Evolutionary conservation across 2,329 filamentous ascomycete species (phyloP).

Genomic region (Sarocladiaceae sp.): DNA sequence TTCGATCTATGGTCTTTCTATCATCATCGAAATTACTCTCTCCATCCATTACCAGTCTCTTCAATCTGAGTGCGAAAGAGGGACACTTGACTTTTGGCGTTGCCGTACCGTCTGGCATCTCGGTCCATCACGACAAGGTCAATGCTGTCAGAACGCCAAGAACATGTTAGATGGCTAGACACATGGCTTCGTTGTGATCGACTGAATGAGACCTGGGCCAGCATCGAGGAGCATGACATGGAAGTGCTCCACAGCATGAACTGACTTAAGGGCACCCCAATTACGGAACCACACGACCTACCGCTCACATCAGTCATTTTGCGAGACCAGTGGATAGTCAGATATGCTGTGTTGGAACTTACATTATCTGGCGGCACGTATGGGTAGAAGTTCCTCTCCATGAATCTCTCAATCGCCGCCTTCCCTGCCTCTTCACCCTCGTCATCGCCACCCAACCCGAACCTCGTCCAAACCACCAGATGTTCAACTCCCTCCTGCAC

Average conservation of each 20-base stretch:
- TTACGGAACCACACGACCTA: conserved; percentile 57
- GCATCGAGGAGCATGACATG: conserved; percentile 86
- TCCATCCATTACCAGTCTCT: no score
- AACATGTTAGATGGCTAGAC: no score
- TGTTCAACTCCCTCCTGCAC: conserved; percentile 73
- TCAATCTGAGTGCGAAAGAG: no score
- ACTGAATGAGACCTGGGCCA: conserved; percentile 50
- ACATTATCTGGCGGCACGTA: conserved; percentile 47
- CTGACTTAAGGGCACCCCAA: conserved; percentile 76
- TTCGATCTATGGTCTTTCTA: no score
- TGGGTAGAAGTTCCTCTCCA: conserved; percentile 58
- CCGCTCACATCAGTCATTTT: background rate
- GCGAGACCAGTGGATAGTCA: no score
- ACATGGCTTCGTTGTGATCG: background rate
- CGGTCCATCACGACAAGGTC: no score
- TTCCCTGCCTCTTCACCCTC: conserved; percentile 56
- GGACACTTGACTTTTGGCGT: no score
- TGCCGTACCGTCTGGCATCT: no score
- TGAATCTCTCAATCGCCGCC: conserved; percentile 62
- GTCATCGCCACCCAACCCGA: conserved; percentile 61
- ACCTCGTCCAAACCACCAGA: conserved; percentile 91
- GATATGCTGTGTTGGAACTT: no score
- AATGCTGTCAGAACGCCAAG: no score
- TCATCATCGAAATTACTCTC: no score
- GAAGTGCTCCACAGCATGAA: conserved; percentile 86